Base-by-base conservation (phyloP, 192 early-diverging fungal genomes). In the Linnemannia exigua region DNA sequence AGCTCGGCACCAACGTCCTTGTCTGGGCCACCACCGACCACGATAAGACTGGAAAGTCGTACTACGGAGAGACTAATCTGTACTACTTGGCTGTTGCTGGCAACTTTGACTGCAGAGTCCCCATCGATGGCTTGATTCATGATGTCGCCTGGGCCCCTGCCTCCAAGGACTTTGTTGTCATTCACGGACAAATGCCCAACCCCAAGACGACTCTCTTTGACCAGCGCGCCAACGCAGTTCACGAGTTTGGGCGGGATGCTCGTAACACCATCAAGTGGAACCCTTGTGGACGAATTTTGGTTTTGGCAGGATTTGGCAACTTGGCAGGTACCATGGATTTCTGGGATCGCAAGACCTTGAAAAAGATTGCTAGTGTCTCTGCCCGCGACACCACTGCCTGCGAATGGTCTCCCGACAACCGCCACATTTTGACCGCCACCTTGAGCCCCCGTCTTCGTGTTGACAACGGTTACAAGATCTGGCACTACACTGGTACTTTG, bases 111-210 rank as follows among this genome's bases (percentile, higher is more conserved):
- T 96, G 96, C 84, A 93, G 94, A 78, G 98, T 99, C 20, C 81
- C 91, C 41, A 92, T 96, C 70, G 89, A 96, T 61, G 98, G 98
- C 16, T 95, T 98, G 33, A 95, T 99, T 75, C 99, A 99, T 80
- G 97, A 98, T 88, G 97, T 99, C 8, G 90, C 94, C 12, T 99
- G 99, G 99, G 92, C 90, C 77, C 99, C 99, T 22, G 95, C 93
- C 73, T 95, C 95, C n/a, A 99, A 98, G 84, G 99, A 99, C 90
- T 99, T 99, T 92, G 94, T 95, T 37, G 99, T 99, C 9, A 89
- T 96, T 31, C 98, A 98, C 87, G 99, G 99, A 58, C 94, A 89
- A 74, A 88, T 81, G 89, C 79, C 69, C 38, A 82, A 95, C 36
- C 91, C 98, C 25, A 96, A 98, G 89, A 91, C 97, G 14, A 97